Percentiles rank a stretch among this genome's conserved stretches.
Evolutionary conservation across 1,284 basidiomycete genomes (phyloP).

Genomic region (Flammula alnicola): DNA sequence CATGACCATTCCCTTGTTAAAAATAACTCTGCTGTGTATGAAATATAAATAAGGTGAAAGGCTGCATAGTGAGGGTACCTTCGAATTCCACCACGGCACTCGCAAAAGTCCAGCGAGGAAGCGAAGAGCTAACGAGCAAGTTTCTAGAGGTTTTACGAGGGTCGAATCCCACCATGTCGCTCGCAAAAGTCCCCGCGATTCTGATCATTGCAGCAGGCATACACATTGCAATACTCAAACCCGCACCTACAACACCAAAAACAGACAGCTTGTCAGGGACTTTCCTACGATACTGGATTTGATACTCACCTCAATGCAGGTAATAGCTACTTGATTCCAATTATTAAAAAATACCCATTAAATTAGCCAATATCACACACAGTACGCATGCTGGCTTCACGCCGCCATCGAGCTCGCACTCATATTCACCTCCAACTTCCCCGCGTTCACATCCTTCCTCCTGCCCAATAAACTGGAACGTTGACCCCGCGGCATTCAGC

Average conservation of each 20-base stretch:
- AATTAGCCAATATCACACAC: too few relatives aligned
- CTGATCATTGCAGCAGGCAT: not conserved
- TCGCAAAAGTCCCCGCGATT: not conserved
- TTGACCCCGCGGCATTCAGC: too few relatives aligned
- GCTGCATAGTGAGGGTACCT: too few relatives aligned
- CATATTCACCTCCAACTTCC: not conserved
- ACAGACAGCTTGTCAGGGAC: too few relatives aligned
- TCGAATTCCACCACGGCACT: too few relatives aligned
- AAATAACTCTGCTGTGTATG: too few relatives aligned
- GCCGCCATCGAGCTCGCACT: not conserved
- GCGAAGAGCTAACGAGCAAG: too few relatives aligned
- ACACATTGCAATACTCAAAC: not conserved
- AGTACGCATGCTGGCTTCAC: conserved; percentile 1
- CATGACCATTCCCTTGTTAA: too few relatives aligned
- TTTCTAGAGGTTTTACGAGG: too few relatives aligned
- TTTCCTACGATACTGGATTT: too few relatives aligned
- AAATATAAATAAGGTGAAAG: too few relatives aligned
- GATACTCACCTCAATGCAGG: not conserved
- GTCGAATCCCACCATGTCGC: not conserved
- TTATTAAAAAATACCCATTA: not conserved
- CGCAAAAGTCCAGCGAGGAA: too few relatives aligned
- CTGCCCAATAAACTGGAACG: not conserved
- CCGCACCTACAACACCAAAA: not conserved
- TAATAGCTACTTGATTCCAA: not conserved
- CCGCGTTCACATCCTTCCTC: not conserved